phyloP scores from a whole-genome alignment of 441 rosid genomes.

The Aleurites moluccanus region DNA sequence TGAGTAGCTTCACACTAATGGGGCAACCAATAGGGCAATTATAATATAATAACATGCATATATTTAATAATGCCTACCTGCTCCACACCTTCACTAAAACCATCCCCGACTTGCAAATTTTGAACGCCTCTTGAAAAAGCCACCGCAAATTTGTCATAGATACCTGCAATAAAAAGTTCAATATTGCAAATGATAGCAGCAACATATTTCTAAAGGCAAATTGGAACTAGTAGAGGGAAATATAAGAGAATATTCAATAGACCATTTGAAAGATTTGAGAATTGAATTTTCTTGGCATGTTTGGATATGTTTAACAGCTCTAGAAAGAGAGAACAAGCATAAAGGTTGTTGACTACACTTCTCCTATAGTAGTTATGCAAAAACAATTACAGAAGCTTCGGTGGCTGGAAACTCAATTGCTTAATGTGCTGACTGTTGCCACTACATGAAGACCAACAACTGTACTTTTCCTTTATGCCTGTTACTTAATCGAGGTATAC shows the following conservation, averaged over 20 bases:
- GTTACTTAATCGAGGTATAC: not conserved
- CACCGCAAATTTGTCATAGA: constrained; percentile 85
- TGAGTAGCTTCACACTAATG: constrained; percentile 5
- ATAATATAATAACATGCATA: not conserved
- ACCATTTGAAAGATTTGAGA: not conserved
- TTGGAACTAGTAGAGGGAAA: not conserved
- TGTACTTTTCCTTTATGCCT: not conserved
- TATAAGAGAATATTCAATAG: not conserved
- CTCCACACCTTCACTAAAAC: constrained; percentile 72
- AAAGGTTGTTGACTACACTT: not conserved
- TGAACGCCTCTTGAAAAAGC: constrained; percentile 85
- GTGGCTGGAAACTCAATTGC: not conserved
- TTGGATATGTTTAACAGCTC: not conserved
- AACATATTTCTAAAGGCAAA: not conserved
- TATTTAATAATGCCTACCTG: constrained; percentile 47
- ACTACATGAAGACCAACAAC: not conserved
- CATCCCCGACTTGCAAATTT: constrained; percentile 89
- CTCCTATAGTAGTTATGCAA: not conserved
- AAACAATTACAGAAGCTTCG: not conserved
- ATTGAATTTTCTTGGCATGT: not conserved
- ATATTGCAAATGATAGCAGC: constrained; percentile 11
- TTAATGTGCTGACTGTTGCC: not conserved
- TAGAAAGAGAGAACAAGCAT: not conserved
- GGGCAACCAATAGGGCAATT: constrained; percentile 1
- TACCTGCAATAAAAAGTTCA: constrained; percentile 49